A percentile compares a stretch with the other conserved stretches of the same genome.
These are phyloP conservation scores for Chlorella sp. DNA, from an alignment of 139 green algal species.

Conservation along the genomic window DNA sequence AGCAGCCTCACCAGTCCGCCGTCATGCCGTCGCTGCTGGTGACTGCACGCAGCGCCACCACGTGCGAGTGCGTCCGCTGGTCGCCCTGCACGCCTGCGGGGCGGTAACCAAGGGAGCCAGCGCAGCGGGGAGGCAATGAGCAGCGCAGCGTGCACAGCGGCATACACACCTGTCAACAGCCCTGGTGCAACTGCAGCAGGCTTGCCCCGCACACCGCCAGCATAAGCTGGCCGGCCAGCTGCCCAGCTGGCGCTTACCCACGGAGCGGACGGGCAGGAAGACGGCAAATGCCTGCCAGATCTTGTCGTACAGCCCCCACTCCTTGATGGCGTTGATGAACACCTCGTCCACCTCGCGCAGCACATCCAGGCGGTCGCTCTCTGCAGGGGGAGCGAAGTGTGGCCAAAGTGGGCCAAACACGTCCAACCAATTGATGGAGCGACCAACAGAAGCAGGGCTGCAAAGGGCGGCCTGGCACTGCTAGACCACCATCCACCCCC, in stretches of 20 bases:
- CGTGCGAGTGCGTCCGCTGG: conserved; percentile 93
- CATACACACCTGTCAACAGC: no score
- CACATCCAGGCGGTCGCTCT: conserved; percentile 40
- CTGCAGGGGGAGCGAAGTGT: background rate
- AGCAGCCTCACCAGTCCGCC: conserved; percentile 86
- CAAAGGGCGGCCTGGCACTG: no score
- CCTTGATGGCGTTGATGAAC: conserved; percentile 94
- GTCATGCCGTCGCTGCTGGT: conserved; percentile 98
- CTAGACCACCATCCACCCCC: no score
- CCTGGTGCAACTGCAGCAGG: no score
- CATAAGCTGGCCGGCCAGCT: background rate
- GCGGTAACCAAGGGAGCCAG: no score
- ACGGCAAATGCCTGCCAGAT: conserved; percentile 99
- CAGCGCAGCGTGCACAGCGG: no score
- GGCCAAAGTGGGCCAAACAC: no score
- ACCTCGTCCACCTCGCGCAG: conserved; percentile 94
- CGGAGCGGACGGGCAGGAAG: conserved; percentile 92
- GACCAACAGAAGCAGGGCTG: no score
- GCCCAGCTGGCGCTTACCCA: conserved; percentile 57
- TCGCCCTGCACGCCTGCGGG: conserved; percentile 91
- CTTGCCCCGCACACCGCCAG: background rate
- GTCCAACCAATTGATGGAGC: no score
- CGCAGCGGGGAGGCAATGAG: background rate
- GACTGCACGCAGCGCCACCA: conserved; percentile 93
- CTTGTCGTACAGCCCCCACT: conserved; percentile 97